Percentiles rank a stretch among this genome's conserved stretches.
Evolutionary conservation across 2,329 filamentous ascomycete species (phyloP).

Genomic region (Neofusicoccum cordaticola): DNA sequence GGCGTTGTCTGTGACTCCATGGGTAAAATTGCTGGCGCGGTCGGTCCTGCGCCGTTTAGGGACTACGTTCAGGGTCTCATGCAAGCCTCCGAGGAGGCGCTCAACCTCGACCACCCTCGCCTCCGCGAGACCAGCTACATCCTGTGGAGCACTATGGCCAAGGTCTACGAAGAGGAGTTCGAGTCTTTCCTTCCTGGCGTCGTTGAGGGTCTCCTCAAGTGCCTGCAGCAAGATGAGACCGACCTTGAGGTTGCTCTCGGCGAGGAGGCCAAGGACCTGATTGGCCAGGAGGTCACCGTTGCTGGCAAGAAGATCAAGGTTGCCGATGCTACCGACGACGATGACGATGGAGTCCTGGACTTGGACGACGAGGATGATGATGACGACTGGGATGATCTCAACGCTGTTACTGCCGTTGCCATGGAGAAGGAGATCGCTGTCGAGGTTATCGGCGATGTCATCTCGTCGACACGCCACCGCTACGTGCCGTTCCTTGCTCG

Average conservation of each 20-base stretch:
- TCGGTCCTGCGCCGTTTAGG: constrained; percentile 82
- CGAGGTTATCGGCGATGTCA: constrained; percentile 89
- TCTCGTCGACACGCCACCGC: constrained; percentile 77
- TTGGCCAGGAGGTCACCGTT: constrained; percentile 73
- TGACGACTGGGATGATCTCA: constrained; percentile 79
- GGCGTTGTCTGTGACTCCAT: constrained; percentile 89
- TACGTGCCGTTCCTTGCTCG: constrained; percentile 85
- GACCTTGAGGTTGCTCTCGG: constrained; percentile 74
- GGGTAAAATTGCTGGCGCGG: constrained; percentile 86
- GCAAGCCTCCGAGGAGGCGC: constrained; percentile 85
- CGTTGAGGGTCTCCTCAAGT: constrained; percentile 76
- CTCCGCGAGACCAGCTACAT: constrained; percentile 97
- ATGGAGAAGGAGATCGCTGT: constrained; percentile 97
- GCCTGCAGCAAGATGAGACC: constrained; percentile 84
- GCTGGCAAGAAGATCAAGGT: constrained; percentile 85
- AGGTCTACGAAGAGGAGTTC: constrained; percentile 86
- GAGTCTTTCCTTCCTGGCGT: constrained; percentile 74
- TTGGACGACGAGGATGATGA: constrained; percentile 75
- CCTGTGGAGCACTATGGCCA: constrained; percentile 89
- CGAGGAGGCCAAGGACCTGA: constrained; percentile 69
- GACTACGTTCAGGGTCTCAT: constrained; percentile 88
- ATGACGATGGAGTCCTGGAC: constrained; percentile 55
- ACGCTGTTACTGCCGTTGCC: constrained; percentile 81
- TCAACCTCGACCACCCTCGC: constrained; percentile 82
- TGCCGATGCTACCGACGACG: constrained; percentile 58